Evolutionary conservation across 192 early-diverging fungal genomes (phyloP), one percentile per base, ranked within the genome.

Genomic region (Tieghemiomyces parasiticus): DNA sequence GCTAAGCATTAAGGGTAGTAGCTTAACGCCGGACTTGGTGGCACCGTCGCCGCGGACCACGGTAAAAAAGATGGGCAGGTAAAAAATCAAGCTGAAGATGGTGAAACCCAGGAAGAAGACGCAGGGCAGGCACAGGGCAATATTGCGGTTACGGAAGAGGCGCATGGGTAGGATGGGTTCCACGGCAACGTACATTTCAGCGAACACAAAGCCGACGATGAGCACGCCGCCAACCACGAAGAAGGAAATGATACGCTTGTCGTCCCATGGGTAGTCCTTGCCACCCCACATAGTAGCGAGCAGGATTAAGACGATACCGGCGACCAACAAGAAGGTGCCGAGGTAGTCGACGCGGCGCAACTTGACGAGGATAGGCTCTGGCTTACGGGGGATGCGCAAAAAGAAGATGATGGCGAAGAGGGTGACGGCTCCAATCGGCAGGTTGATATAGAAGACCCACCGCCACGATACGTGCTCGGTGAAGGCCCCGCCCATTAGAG

Each of bases 401-500:
- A 81, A 80, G 34, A 73, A 60, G 0, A 76, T 72, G 65, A 71
- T 51, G 12, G 68, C 63, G 2, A 73, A 3, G 0, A 73, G 59
- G 1, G 72, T 63, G 20, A 66, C 54, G 6, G 64, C 63, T 4
- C 69, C 64, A 19, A 76, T 65, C 19, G 74, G 78, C 51, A 77
- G 58, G 54, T 79, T 70, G 31, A 86, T 68, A 46, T 78, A 77
- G 50, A 79, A 73, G 13, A 73, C 77, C 84, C 84, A 88, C n/a
- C 78, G 74, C 86, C 86, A 88, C 3, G 72, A 73, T 9, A 76
- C 59, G 52, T 79, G 68, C 28, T 86, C 83, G 0, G 78, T 70
- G 58, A 89, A 85, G 9, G 75, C 75, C 24, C 86, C 86, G 46
- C 86, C 86, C 31, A 81, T 30, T 2, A 88, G 60, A 0, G 85